These are phyloP conservation scores for Yarrowia deformans DNA, from an alignment of 805 yeast genomes.

Conservation along the genomic window DNA sequence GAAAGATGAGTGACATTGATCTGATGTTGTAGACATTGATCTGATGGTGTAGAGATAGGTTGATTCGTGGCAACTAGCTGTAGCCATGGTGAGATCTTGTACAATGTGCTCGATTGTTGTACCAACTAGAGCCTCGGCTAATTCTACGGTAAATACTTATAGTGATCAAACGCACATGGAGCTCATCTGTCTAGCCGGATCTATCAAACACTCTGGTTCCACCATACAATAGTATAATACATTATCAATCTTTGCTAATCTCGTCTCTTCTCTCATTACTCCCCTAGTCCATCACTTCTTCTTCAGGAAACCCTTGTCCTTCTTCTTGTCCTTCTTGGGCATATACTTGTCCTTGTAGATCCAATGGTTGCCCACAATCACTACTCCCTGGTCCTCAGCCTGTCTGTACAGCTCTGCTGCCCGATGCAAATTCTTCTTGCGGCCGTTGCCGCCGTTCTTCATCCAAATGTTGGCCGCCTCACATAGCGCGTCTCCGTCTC, in stretches of 20 bases:
- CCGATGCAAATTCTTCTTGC: constrained; percentile 63
- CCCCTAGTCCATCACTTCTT: constrained; percentile 31
- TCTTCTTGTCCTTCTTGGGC: constrained; percentile 44
- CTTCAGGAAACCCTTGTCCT: constrained; percentile 39
- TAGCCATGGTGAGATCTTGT: too few relatives aligned
- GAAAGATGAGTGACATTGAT: too few relatives aligned
- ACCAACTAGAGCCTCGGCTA: too few relatives aligned
- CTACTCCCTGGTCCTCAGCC: constrained; percentile 68
- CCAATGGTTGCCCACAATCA: constrained; percentile 74
- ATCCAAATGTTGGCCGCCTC: constrained; percentile 75
- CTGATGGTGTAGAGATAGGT: too few relatives aligned
- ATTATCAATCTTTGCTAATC: neutral
- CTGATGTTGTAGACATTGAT: too few relatives aligned
- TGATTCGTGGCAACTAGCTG: too few relatives aligned
- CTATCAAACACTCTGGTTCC: too few relatives aligned
- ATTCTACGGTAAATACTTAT: too few relatives aligned
- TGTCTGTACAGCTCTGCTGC: constrained; percentile 77
- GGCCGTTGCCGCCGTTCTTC: constrained; percentile 57
- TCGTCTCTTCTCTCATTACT: constrained; percentile 7
- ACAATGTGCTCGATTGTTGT: too few relatives aligned
- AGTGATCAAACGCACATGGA: too few relatives aligned
- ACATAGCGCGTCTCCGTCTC: constrained; percentile 71
- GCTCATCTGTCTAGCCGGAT: too few relatives aligned
- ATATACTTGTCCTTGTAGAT: constrained; percentile 73
- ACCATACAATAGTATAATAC: constrained; percentile 3